Conservation (phyloP, 73 alveolate species). For the Paramecium primaurelia region DNA sequence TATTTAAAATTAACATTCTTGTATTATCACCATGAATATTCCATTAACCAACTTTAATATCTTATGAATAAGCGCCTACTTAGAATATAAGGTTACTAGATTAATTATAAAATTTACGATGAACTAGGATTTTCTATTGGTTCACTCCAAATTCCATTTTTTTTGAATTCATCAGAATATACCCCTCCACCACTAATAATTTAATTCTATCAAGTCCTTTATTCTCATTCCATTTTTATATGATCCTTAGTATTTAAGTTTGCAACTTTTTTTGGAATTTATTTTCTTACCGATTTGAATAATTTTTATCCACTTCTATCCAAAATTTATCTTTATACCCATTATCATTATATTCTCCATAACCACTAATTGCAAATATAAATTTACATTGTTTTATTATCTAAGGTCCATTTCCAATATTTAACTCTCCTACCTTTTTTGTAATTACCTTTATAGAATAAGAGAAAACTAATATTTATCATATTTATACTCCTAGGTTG, state of each 20-base stretch:
- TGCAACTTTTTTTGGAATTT: not conserved
- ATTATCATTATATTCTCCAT: not conserved
- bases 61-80: not conserved
- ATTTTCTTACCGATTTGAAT: not conserved
- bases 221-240: not conserved
- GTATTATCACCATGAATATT: too few species aligned
- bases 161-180: not conserved
- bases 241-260: not conserved
- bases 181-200: not conserved
- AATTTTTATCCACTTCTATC: not conserved
- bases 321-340: not conserved
- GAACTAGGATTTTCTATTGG: not conserved
- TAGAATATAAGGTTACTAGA: not conserved
- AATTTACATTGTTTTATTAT: not conserved
- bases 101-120: too few species aligned
- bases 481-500: not conserved
- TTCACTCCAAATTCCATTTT: not conserved
- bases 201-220: too few species aligned
- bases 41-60: not conserved
- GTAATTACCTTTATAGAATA: not conserved
- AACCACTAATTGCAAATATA: not conserved
- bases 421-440: not conserved
- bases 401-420: not conserved
- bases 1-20: not conserved
- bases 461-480: not conserved